These are phyloP conservation scores for Colletotrichum ledebouriae DNA, from an alignment of 2,329 filamentous ascomycete genomes.

Conservation along the genomic window DNA sequence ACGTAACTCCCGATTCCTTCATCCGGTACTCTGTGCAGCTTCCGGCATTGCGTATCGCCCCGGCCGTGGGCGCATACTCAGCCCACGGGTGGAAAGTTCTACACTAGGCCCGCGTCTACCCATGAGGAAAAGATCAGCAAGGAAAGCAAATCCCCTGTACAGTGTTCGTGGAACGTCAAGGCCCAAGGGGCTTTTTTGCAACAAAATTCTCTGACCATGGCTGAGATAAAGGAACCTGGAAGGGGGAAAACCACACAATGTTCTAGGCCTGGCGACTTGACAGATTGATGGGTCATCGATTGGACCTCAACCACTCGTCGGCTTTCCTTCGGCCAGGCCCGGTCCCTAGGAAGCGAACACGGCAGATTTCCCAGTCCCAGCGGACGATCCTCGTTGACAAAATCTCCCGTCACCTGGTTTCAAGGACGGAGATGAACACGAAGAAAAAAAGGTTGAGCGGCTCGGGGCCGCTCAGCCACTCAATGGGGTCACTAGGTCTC, in stretches of 20 bases:
- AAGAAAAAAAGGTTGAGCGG: background rate
- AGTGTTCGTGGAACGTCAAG: conserved; percentile 1
- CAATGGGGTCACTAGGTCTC: conserved; percentile 8
- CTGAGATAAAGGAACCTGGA: background rate
- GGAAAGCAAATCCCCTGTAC: background rate
- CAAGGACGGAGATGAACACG: background rate
- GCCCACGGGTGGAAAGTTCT: background rate
- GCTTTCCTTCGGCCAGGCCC: conserved; percentile 6
- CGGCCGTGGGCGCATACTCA: background rate
- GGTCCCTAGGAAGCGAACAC: background rate
- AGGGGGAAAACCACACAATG: conserved; percentile 5
- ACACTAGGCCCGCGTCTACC: conserved; percentile 24
- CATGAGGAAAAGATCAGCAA: conserved; percentile 27
- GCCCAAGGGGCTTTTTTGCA: conserved; percentile 12
- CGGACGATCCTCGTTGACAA: background rate
- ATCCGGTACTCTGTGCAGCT: background rate
- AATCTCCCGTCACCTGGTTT: background rate
- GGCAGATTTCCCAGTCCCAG: background rate
- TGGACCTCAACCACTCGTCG: conserved; percentile 11
- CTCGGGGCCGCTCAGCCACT: conserved; percentile 9
- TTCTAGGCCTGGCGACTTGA: conserved; percentile 28
- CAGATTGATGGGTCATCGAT: conserved; percentile 25
- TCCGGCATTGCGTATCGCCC: conserved; percentile 6
- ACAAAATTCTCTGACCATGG: conserved; percentile 1
- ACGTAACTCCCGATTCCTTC: conserved; percentile 3